Evolutionary conservation across 257 asterid species (phyloP).

Genomic region (Knoxia roxburghii): DNA sequence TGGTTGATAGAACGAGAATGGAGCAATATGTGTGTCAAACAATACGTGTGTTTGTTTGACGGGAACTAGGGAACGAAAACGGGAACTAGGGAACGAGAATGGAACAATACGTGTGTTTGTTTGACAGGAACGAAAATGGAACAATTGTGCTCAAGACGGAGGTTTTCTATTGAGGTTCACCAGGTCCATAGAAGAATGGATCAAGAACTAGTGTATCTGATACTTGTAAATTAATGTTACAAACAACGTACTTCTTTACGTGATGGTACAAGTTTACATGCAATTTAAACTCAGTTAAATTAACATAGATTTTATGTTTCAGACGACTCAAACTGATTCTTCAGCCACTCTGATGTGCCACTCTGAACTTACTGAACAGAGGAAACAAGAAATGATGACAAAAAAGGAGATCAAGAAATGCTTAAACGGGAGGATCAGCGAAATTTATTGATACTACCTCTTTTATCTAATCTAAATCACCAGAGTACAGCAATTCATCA

Average conservation of each 20-base stretch:
- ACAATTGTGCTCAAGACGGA: too few relatives aligned
- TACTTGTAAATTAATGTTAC: too few relatives aligned
- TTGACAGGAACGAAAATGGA: too few relatives aligned
- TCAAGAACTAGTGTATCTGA: background rate
- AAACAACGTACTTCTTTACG: background rate
- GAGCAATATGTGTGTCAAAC: too few relatives aligned
- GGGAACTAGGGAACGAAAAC: too few relatives aligned
- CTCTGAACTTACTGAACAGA: background rate
- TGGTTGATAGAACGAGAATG: too few relatives aligned
- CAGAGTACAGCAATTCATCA: constrained; percentile 2
- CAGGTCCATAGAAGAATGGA: background rate
- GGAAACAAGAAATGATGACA: background rate
- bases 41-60: too few relatives aligned
- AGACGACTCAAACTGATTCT: background rate
- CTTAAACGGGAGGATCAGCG: background rate
- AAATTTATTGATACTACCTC: constrained; percentile 11
- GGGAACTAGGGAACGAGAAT: too few relatives aligned
- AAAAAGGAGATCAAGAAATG: background rate
- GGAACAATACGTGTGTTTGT: too few relatives aligned
- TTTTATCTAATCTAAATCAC: constrained; percentile 7
- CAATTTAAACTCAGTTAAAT: too few relatives aligned
- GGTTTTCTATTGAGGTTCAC: background rate
- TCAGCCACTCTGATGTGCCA: background rate
- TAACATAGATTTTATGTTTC: too few relatives aligned
- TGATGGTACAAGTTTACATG: background rate